Conservation (phyloP, 75 land plant genomes). For the Selaginella moellendorffii region DNA sequence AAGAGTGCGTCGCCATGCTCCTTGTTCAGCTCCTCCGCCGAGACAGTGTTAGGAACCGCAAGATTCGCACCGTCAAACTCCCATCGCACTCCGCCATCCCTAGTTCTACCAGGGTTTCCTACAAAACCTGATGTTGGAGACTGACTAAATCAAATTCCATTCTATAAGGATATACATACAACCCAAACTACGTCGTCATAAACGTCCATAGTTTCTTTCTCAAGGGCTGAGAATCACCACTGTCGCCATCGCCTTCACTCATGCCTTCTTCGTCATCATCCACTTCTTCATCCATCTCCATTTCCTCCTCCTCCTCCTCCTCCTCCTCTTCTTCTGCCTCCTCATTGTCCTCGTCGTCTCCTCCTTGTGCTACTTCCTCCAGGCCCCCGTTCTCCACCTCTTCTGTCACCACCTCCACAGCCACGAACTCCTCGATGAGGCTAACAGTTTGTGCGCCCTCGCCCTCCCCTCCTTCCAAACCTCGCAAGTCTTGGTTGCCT, state of each 20-base stretch:
- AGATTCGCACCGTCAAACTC: no score
- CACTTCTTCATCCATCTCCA: slow-evolving; percentile 6
- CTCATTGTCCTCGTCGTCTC: slow-evolving; percentile 9
- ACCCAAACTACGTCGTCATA: slow-evolving; percentile 30
- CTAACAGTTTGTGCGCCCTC: slow-evolving; percentile 6
- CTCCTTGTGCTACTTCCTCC: slow-evolving; percentile 12
- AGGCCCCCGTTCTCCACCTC: slow-evolving; percentile 5
- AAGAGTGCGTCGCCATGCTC: no score
- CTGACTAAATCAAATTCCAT: no score
- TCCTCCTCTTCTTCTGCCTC: slow-evolving; percentile 16
- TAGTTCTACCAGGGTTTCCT: no score
- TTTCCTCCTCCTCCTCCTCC: slow-evolving; percentile 13
- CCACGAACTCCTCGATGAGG: slow-evolving; percentile 12
- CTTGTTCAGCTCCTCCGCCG: no score
- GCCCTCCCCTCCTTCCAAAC: no score
- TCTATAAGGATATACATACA: neutral
- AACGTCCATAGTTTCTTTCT: slow-evolving; percentile 62
- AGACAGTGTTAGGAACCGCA: no score
- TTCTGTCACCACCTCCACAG: neutral
- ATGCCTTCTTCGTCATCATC: slow-evolving; percentile 18
- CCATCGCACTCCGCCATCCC: no score
- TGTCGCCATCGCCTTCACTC: slow-evolving; percentile 26
- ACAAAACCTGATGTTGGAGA: no score
- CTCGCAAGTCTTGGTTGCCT: no score
- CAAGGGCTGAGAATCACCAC: slow-evolving; percentile 27